A percentile compares a stretch with the other conserved stretches of the same genome.
phyloP scores from a whole-genome alignment of 441 rosid species.

The Euphorbia schlechtendalii region DNA sequence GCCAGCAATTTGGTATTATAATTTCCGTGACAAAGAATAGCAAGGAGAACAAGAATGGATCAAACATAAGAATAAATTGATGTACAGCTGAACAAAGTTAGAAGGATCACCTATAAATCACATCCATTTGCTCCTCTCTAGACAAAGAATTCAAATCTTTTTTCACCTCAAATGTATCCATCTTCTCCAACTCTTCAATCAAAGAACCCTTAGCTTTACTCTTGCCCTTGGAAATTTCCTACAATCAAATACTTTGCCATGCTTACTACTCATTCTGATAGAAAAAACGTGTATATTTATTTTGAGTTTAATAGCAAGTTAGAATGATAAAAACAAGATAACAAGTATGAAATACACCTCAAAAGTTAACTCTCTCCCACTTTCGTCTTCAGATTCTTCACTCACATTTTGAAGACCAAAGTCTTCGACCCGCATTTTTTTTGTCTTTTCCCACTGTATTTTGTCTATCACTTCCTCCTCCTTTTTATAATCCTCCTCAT shows the following conservation, averaged over 20 bases:
- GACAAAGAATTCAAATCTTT: slow-evolving; percentile 71
- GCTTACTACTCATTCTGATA: not conserved
- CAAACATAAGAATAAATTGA: not conserved
- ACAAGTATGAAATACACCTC: slow-evolving; percentile 37
- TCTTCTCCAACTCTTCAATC: slow-evolving; percentile 28
- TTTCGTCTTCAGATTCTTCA: slow-evolving; percentile 31
- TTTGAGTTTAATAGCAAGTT: not conserved
- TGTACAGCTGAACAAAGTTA: slow-evolving; percentile 3
- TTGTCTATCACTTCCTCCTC: slow-evolving; percentile 63
- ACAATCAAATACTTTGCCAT: slow-evolving; percentile 18
- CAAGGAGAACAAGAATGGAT: not conserved
- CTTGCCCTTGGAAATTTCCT: slow-evolving; percentile 60
- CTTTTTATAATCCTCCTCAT: slow-evolving; percentile 48
- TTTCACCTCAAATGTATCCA: slow-evolving; percentile 39
- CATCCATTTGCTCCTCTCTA: slow-evolving; percentile 80
- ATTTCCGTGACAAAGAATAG: not conserved
- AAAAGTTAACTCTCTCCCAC: slow-evolving; percentile 51
- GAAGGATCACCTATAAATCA: slow-evolving; percentile 52
- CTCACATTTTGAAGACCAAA: slow-evolving; percentile 54
- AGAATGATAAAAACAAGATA: not conserved
- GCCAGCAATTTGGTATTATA: not conserved
- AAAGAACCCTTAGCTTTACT: slow-evolving; percentile 19
- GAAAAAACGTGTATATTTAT: not conserved
- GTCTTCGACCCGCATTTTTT: slow-evolving; percentile 51
- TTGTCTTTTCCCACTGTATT: slow-evolving; percentile 40